phyloP scores from a whole-genome alignment of 2,329 filamentous ascomycete genomes.

The Xylariaceae sp. region DNA sequence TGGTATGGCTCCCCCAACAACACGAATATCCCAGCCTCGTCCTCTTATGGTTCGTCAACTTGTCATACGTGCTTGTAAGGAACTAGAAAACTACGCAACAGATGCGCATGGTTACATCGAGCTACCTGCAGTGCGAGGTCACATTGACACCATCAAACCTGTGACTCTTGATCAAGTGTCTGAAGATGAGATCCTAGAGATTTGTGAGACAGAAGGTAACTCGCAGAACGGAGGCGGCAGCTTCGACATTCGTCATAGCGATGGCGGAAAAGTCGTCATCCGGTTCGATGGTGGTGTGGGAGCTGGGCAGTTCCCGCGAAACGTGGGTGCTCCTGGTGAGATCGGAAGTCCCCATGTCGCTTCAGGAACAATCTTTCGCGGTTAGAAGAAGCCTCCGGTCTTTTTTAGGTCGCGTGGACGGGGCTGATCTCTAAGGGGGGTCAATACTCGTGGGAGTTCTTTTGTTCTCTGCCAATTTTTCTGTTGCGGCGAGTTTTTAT shows the following conservation, averaged over 20 bases:
- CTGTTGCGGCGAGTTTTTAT: too few species aligned
- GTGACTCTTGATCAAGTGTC: slow-evolving; percentile 42
- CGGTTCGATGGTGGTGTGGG: slow-evolving; percentile 50
- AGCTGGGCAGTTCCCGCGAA: slow-evolving; percentile 38
- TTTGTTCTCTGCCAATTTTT: too few species aligned
- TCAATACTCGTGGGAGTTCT: too few species aligned
- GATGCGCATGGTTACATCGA: slow-evolving; percentile 64
- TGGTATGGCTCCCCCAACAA: slow-evolving; percentile 27
- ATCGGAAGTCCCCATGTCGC: slow-evolving; percentile 59
- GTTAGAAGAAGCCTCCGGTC: too few species aligned
- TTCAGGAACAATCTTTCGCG: slow-evolving; percentile 13
- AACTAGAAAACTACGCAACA: slow-evolving; percentile 42
- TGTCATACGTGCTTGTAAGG: slow-evolving; percentile 75
- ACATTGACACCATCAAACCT: slow-evolving; percentile 57
- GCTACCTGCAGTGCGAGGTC: slow-evolving; percentile 62
- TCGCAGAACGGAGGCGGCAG: slow-evolving; percentile 83
- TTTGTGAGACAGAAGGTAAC: slow-evolving; percentile 90
- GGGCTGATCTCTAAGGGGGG: too few species aligned
- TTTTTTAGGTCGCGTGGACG: too few species aligned
- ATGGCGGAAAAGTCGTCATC: slow-evolving; percentile 39
- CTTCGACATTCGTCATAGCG: slow-evolving; percentile 64
- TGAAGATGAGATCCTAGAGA: slow-evolving; percentile 69
- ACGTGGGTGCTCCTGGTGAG: slow-evolving; percentile 59
- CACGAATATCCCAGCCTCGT: slow-evolving; percentile 55
- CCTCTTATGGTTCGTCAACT: slow-evolving; percentile 67